phyloP scores from a whole-genome alignment of 176 grass and related monocot genomes.

The Ananas comosus region DNA sequence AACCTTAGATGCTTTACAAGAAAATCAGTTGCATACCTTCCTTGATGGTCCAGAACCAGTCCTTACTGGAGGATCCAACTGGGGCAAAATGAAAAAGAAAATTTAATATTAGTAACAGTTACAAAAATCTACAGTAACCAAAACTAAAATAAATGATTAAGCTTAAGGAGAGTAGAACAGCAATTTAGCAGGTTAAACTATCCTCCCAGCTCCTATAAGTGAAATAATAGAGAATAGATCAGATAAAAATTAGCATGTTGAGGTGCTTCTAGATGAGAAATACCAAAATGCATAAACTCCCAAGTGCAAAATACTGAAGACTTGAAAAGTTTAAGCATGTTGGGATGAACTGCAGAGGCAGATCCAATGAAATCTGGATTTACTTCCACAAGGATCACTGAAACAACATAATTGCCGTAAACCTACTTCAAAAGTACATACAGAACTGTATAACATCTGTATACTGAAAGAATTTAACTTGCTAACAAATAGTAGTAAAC shows the following conservation, averaged over 20 bases:
- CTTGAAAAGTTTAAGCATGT: no score
- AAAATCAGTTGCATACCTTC: slow-evolving; percentile 46
- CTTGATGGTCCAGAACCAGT: slow-evolving; percentile 71
- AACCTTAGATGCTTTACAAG: background rate
- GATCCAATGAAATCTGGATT: no score
- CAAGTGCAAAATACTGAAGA: no score
- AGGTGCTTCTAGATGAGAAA: no score
- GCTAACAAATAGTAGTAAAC: slow-evolving; percentile 1
- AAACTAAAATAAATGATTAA: slow-evolving; percentile 4
- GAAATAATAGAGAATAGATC: background rate
- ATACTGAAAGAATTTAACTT: background rate
- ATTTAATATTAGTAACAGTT: background rate
- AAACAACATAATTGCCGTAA: no score
- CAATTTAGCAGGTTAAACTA: background rate
- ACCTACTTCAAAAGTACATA: no score
- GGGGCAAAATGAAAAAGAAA: slow-evolving; percentile 16
- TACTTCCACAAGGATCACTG: no score
- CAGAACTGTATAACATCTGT: no score
- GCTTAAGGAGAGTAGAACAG: background rate
- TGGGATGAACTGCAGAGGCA: no score
- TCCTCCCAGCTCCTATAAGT: background rate
- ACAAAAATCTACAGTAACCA: slow-evolving; percentile 17
- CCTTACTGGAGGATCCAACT: slow-evolving; percentile 80
- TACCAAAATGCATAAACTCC: no score
- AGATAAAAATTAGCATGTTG: background rate